A percentile compares a stretch with the other conserved stretches of the same genome.
Evolutionary conservation across 2,329 filamentous ascomycete genomes (phyloP).

Genomic region (Lachnellula arida): DNA sequence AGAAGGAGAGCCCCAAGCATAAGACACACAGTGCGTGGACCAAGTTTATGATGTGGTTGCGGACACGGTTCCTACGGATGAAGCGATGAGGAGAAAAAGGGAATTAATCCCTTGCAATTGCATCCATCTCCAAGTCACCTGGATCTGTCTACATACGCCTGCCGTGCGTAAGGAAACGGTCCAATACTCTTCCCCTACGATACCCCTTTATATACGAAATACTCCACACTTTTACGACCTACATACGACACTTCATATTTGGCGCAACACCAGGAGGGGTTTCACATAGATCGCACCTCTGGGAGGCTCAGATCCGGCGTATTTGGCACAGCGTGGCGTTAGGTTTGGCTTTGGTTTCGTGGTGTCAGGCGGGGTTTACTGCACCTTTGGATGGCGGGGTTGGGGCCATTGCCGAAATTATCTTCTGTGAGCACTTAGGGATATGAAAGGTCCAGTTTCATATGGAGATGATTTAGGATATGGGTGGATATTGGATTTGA

Average conservation of each 20-base stretch:
- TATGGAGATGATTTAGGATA: too few species aligned
- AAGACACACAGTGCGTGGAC: constrained; percentile 60
- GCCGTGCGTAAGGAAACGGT: neutral
- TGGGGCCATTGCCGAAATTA: too few species aligned
- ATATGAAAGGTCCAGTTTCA: too few species aligned
- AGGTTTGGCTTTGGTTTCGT: neutral
- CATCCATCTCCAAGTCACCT: neutral
- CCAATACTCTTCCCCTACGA: neutral
- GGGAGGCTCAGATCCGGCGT: neutral
- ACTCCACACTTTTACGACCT: neutral
- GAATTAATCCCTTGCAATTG: neutral
- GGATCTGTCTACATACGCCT: neutral
- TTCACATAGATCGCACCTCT: neutral
- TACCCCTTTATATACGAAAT: neutral
- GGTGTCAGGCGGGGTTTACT: too few species aligned
- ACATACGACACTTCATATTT: neutral
- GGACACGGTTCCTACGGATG: constrained; percentile 49
- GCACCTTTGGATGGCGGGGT: too few species aligned
- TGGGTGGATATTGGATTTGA: too few species aligned
- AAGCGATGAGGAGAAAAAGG: neutral
- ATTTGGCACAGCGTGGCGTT: neutral
- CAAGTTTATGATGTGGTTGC: constrained; percentile 58
- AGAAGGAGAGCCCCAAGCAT: constrained; percentile 39
- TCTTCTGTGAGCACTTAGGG: too few species aligned
- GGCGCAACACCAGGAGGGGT: neutral